Evolutionary conservation across 2,329 filamentous ascomycete genomes (phyloP).

Genomic region (Stemphylium beticola): DNA sequence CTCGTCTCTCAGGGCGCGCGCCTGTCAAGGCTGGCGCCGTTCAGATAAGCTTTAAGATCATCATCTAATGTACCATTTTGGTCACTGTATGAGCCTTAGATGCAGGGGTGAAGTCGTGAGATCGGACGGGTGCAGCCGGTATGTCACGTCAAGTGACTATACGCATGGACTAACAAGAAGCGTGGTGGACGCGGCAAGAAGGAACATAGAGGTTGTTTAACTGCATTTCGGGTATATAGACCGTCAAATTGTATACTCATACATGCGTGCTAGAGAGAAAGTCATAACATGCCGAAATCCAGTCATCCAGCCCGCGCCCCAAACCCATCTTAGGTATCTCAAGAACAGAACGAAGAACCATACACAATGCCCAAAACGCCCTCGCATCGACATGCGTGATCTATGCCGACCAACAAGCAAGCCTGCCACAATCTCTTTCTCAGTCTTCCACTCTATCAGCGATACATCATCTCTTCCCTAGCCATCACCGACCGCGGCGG

Average conservation of each 20-base stretch:
- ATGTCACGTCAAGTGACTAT: not conserved
- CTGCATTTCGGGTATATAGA: not conserved
- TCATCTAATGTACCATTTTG: not conserved
- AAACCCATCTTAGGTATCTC: not conserved
- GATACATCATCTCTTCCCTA: conserved; percentile 27
- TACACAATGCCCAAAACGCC: not conserved
- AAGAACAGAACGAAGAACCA: not conserved
- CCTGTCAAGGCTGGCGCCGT: not conserved
- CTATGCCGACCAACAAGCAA: not conserved
- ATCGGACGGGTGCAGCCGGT: not conserved
- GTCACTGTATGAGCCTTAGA: not conserved
- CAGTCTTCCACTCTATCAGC: conserved; percentile 5
- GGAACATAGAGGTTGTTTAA: not conserved
- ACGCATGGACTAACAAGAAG: not conserved
- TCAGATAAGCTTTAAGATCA: conserved; percentile 7
- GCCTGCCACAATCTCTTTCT: too few relatives aligned
- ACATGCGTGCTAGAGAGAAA: not conserved
- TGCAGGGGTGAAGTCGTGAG: not conserved
- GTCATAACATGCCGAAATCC: not conserved
- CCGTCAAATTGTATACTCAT: conserved; percentile 1
- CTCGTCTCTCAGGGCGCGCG: too few relatives aligned
- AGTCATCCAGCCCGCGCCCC: not conserved
- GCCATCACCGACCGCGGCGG: conserved; percentile 13
- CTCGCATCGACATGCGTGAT: not conserved
- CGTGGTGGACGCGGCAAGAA: not conserved